A percentile compares a stretch with the other conserved stretches of the same genome.
Evolutionary conservation across 2,329 filamentous ascomycete species (phyloP).

Genomic region (Trichoderma asperellum): DNA sequence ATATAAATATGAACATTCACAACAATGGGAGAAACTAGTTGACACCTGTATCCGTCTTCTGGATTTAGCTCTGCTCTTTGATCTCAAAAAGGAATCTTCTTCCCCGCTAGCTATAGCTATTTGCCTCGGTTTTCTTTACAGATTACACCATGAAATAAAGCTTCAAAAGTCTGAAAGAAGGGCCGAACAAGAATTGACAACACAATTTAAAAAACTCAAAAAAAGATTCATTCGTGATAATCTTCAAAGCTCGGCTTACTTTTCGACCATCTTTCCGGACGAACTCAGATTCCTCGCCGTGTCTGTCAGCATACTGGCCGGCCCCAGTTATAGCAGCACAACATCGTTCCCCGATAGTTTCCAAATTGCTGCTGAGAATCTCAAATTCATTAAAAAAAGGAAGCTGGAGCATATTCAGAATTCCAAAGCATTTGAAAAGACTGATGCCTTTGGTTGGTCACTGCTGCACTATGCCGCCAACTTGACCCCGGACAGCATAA

Average conservation of each 20-base stretch:
- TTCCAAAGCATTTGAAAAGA: background rate
- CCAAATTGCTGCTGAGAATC: background rate
- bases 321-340: fast-evolving
- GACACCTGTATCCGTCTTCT: background rate
- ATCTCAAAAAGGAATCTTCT: background rate
- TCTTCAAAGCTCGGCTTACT: background rate
- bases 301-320: background rate
- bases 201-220: background rate
- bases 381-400: background rate
- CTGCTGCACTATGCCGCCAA: conserved; percentile 24
- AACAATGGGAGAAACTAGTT: background rate
- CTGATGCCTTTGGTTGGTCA: conserved; percentile 7
- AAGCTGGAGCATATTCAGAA: background rate
- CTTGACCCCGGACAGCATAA: background rate
- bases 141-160: background rate
- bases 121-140: background rate
- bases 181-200: background rate
- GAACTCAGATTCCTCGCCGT: background rate
- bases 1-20: background rate
- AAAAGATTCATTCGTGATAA: background rate
- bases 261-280: background rate
- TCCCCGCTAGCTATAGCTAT: background rate
- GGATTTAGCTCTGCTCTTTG: background rate
- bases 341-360: background rate
- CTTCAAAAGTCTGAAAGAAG: background rate